Evolutionary conservation across 2,329 filamentous ascomycete genomes (phyloP).

Genomic region (Hirsutella rhossiliensis): DNA sequence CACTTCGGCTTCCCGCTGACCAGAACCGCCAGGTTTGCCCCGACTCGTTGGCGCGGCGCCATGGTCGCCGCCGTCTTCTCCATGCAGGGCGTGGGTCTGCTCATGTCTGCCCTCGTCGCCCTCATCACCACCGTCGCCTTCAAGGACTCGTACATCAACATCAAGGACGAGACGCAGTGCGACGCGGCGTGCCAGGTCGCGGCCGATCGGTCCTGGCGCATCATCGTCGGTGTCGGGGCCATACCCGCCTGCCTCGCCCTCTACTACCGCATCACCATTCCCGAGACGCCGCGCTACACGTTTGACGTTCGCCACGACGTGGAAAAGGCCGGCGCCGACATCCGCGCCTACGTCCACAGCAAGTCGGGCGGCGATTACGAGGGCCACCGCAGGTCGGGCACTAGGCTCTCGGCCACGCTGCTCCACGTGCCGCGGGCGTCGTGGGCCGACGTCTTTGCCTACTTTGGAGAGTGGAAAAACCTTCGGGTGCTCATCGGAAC

Average conservation of each 20-base stretch:
- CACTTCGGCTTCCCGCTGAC: not conserved
- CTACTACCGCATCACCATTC: constrained; percentile 80
- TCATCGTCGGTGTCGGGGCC: constrained; percentile 69
- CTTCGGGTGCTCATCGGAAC: constrained; percentile 63
- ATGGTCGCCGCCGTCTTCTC: constrained; percentile 80
- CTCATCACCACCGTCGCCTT: constrained; percentile 57
- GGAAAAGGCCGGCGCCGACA: constrained; percentile 62
- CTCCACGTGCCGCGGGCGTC: constrained; percentile 57
- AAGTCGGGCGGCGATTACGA: constrained; percentile 35
- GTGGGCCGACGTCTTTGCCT: constrained; percentile 52
- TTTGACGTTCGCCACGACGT: constrained; percentile 69
- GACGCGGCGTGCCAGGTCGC: constrained; percentile 52
- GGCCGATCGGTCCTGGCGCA: constrained; percentile 71
- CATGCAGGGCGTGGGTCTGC: constrained; percentile 76
- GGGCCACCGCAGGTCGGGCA: constrained; percentile 34
- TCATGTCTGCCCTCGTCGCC: constrained; percentile 57
- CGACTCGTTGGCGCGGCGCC: constrained; percentile 67
- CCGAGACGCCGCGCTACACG: constrained; percentile 74
- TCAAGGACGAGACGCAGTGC: constrained; percentile 35
- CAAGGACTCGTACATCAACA: constrained; percentile 33
- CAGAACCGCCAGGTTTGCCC: constrained; percentile 47
- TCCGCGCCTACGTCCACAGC: constrained; percentile 45
- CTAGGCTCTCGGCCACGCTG: constrained; percentile 37
- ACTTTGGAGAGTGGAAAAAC: constrained; percentile 60
- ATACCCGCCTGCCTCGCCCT: constrained; percentile 67